Base-by-base conservation (phyloP, 2,329 filamentous ascomycete genomes). In the Alternaria arbusti region DNA sequence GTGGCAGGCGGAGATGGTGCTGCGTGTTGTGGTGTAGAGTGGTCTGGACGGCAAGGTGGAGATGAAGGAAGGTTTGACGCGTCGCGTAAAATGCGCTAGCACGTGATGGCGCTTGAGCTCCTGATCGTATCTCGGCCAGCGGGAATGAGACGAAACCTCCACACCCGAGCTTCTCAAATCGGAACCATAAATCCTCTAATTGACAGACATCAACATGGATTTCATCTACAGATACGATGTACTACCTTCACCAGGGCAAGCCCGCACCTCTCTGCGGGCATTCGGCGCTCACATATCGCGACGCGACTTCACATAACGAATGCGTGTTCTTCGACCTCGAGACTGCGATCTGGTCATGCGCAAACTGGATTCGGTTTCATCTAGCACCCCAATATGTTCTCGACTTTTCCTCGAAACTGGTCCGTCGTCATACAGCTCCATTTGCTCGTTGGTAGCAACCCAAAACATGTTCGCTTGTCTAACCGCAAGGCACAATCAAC, bases 1-100 rank as follows among this genome's bases (percentile, higher is more conserved):
- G 25, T 23, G 13, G 15, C 17, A 1, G 17, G 11, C 20, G 50
- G 25, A n/a, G 26, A 32, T 11, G 57, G 28, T 54, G 22, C 4
- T 30, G 22, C 54, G 23, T 30, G 22, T 30, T 28, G 23, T 25
- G 13, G 45, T 28, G n/a, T n/a, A 20, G 22, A 2, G n/a, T 45
- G 46, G 54, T 49, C 15, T 1, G 58, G 25, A 28, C 44, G 54
- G 30, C 45, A 40, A 40, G 23, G 30, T 52, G 30, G 49, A 40
- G 28, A 23, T 54, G 43, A 10, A 36, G 22, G 55, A 54, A 32
- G 59, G 50, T 49, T 58, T 58, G 59, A 63, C 63, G 59, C 59
- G 63, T 65, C 63, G 63, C 49, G 51, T 54, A 32, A 13, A 46
- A 28, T 56, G 51, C 63, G 63, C 55, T 44, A 52, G 51, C 63